These are phyloP conservation scores for Stellera chamaejasme DNA, from an alignment of 345 rosid genomes.

Conservation along the genomic window DNA sequence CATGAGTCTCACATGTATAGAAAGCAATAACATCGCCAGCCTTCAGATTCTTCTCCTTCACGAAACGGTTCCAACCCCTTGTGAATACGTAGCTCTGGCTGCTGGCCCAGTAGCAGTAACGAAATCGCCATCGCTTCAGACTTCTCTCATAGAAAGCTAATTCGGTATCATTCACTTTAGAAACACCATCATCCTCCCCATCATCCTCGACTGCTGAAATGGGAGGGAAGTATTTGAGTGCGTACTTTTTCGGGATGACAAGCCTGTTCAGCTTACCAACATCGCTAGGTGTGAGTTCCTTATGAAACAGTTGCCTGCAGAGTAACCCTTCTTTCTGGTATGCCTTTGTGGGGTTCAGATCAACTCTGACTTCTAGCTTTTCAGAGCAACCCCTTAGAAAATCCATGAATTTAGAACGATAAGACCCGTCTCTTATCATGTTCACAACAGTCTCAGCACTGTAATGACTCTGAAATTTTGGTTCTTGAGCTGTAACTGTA, in stretches of 20 bases:
- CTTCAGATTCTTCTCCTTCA: constrained; percentile 53
- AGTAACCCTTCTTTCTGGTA: constrained; percentile 9
- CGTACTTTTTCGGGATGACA: constrained; percentile 53
- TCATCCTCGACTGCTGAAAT: constrained; percentile 6
- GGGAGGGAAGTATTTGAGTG: constrained; percentile 31
- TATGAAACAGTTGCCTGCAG: constrained; percentile 35
- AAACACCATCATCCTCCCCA: not conserved
- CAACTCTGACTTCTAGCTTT: constrained; percentile 2
- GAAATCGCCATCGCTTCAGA: constrained; percentile 70
- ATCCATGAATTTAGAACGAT: constrained; percentile 30
- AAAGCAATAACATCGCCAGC: constrained; percentile 46
- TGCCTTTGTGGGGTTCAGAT: not conserved
- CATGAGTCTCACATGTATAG: constrained; percentile 24
- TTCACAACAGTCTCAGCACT: constrained; percentile 29
- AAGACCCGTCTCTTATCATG: constrained; percentile 55
- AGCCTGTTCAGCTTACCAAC: constrained; percentile 64
- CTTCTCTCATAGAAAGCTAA: constrained; percentile 48
- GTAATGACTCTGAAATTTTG: constrained; percentile 30
- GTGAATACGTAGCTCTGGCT: constrained; percentile 89
- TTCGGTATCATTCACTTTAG: constrained; percentile 25
- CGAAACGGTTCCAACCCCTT: constrained; percentile 75
- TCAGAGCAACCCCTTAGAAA: constrained; percentile 15
- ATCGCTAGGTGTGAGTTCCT: constrained; percentile 63
- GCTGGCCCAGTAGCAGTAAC: constrained; percentile 88
- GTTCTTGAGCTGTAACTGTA: constrained; percentile 26